phyloP scores from a whole-genome alignment of 495 filamentous ascomycete genomes.

The Penicillium taxi region DNA sequence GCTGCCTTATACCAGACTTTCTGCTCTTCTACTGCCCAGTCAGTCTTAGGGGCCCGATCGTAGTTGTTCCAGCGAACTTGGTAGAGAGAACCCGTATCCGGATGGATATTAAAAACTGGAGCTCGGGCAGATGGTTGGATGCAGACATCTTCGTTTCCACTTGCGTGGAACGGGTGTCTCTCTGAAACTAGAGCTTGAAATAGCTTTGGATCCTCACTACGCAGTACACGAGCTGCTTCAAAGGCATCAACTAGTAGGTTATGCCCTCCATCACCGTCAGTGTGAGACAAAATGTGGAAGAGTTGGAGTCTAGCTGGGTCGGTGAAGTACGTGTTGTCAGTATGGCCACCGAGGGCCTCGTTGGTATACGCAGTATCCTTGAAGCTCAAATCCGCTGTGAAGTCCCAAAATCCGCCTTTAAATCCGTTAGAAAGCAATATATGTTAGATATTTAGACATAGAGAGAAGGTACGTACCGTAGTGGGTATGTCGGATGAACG shows the following conservation, averaged over 20 bases:
- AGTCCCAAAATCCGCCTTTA: constrained; percentile 82
- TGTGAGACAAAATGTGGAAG: constrained; percentile 81
- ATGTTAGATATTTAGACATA: background rate
- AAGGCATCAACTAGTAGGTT: constrained; percentile 82
- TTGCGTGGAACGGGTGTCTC: constrained; percentile 64
- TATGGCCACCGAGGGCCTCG: constrained; percentile 67
- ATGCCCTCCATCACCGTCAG: constrained; percentile 54
- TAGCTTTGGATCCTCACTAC: constrained; percentile 35
- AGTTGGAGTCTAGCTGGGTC: constrained; percentile 84
- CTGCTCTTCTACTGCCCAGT: constrained; percentile 32
- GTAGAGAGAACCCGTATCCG: constrained; percentile 30
- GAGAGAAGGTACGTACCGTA: too few relatives aligned
- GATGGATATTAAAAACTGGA: constrained; percentile 58
- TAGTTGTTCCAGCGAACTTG: constrained; percentile 89
- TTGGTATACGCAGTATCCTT: constrained; percentile 94
- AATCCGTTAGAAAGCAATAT: background rate
- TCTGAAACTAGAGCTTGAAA: constrained; percentile 45
- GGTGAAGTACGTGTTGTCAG: constrained; percentile 89
- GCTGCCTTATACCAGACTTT: constrained; percentile 72
- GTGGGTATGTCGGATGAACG: constrained; percentile 77
- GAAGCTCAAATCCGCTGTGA: constrained; percentile 75
- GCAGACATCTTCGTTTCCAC: constrained; percentile 72
- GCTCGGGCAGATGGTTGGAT: constrained; percentile 55
- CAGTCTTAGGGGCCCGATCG: constrained; percentile 56
- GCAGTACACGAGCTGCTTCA: constrained; percentile 52